These are phyloP conservation scores for Dothidotthia symphoricarpi DNA, from an alignment of 2,329 filamentous ascomycete genomes.

Conservation along the genomic window DNA sequence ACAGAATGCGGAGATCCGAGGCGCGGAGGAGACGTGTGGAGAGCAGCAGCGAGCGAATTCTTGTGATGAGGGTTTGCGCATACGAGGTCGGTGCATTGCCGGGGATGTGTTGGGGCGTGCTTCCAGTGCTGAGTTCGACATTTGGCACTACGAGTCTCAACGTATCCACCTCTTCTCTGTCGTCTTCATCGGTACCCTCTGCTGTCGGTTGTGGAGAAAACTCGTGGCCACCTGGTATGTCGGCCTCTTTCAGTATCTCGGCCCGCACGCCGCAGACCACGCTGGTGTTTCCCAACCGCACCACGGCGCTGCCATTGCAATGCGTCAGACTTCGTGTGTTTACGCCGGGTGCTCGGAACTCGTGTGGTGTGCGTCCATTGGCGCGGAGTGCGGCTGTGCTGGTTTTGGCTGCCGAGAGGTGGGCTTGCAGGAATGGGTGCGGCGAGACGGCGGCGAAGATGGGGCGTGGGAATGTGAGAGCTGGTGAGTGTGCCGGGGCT, in stretches of 20 bases:
- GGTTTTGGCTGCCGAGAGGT: slow-evolving; percentile 66
- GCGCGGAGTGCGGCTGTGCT: slow-evolving; percentile 62
- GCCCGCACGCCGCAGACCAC: slow-evolving; percentile 91
- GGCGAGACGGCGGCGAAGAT: slow-evolving; percentile 89
- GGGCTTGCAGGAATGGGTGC: slow-evolving; percentile 83
- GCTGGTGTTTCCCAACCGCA: slow-evolving; percentile 84
- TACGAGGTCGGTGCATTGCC: slow-evolving; percentile 76
- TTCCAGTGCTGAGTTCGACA: slow-evolving; percentile 87
- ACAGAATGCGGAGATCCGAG: slow-evolving; percentile 71
- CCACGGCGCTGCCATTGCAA: slow-evolving; percentile 83
- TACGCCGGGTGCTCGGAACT: slow-evolving; percentile 70
- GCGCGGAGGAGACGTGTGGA: slow-evolving; percentile 65
- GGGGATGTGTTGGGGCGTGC: slow-evolving; percentile 79
- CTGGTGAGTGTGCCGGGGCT: slow-evolving; percentile 16
- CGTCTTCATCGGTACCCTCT: slow-evolving; percentile 17
- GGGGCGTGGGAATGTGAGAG: slow-evolving; percentile 58
- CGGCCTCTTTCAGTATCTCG: slow-evolving; percentile 73
- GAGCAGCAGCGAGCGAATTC: slow-evolving; percentile 74
- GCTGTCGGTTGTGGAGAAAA: slow-evolving; percentile 4
- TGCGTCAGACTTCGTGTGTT: slow-evolving; percentile 85
- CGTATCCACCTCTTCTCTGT: slow-evolving; percentile 43
- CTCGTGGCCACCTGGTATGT: slow-evolving; percentile 59
- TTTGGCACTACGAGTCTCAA: slow-evolving; percentile 85
- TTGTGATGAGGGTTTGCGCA: slow-evolving; percentile 81
- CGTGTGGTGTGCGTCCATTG: slow-evolving; percentile 71